Conservation (phyloP, 441 rosid genomes). For the Dalechampia spathulata region DNA sequence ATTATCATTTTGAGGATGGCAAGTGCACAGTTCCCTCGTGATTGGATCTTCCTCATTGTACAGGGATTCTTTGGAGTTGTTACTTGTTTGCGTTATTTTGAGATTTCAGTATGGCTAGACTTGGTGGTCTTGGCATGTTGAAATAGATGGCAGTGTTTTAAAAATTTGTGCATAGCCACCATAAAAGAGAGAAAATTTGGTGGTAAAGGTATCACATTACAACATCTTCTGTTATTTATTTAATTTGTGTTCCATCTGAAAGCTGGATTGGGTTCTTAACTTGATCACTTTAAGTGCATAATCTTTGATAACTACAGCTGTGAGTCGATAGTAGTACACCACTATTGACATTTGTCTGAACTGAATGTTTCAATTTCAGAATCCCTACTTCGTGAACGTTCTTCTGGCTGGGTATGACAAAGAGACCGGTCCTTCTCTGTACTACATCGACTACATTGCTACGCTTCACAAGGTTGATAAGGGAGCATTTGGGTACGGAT, state of each 20-base stretch:
- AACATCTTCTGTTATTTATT: neutral
- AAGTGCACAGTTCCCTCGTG: too few species aligned
- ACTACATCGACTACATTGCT: conserved; percentile 93
- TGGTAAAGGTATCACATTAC: neutral
- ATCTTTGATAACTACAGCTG: neutral
- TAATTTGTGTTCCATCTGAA: neutral
- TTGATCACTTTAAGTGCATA: neutral
- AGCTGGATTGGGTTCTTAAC: neutral
- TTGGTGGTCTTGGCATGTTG: neutral
- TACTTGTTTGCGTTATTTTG: neutral
- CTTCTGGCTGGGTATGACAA: conserved; percentile 94
- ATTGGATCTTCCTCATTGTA: too few species aligned
- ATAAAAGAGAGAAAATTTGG: neutral
- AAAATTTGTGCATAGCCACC: neutral
- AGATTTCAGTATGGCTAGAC: neutral
- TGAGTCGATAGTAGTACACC: neutral
- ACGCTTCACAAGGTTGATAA: conserved; percentile 94
- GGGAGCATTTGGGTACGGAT: conserved; percentile 95
- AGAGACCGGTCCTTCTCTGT: conserved; percentile 88
- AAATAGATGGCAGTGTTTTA: neutral
- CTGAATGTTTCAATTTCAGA: conserved; percentile 33
- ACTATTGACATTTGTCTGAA: too few species aligned
- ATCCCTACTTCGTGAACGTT: conserved; percentile 81
- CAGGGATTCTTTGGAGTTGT: neutral
- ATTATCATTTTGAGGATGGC: too few species aligned